Percentiles rank a stretch among this genome's conserved stretches.
phyloP scores from a whole-genome alignment of 768 basidiomycete species.

The Pleurotus tuber-regium region DNA sequence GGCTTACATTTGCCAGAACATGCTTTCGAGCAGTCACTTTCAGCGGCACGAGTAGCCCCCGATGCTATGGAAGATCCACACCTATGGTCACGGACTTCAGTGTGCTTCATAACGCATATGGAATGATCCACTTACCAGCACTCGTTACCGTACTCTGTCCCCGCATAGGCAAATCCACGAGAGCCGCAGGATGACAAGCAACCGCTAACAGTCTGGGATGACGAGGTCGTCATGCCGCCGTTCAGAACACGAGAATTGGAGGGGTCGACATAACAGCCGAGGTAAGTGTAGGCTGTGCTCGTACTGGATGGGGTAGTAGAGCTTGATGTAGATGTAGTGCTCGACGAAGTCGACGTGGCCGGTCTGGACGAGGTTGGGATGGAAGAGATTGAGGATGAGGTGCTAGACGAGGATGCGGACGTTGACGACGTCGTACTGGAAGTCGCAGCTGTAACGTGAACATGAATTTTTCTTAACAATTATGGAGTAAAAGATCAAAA shows the following conservation, averaged over 20 bases:
- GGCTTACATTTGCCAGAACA: slow-evolving; percentile 32
- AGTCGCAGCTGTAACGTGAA: not conserved
- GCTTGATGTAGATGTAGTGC: not conserved
- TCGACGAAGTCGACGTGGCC: not conserved
- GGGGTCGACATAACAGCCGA: slow-evolving; percentile 6
- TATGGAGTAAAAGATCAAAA: slow-evolving; percentile 3
- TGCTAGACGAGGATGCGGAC: not conserved
- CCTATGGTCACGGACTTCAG: not conserved
- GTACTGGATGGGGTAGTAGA: not conserved
- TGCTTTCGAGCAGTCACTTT: slow-evolving; percentile 27
- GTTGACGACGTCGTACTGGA: not conserved
- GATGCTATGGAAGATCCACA: not conserved
- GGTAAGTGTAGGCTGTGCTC: not conserved
- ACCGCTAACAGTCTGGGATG: not conserved
- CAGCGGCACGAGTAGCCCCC: slow-evolving; percentile 17
- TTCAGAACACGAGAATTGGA: slow-evolving; percentile 5
- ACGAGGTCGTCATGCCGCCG: slow-evolving; percentile 3
- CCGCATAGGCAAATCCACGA: slow-evolving; percentile 5
- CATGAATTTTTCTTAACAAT: too few species aligned
- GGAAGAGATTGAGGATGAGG: not conserved
- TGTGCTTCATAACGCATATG: not conserved
- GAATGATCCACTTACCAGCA: slow-evolving; percentile 5
- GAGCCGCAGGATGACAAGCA: slow-evolving; percentile 1
- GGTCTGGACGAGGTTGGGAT: not conserved
- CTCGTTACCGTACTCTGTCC: slow-evolving; percentile 10